Base-by-base conservation (phyloP, 768 basidiomycete genomes). In the Collybia nuda region DNA sequence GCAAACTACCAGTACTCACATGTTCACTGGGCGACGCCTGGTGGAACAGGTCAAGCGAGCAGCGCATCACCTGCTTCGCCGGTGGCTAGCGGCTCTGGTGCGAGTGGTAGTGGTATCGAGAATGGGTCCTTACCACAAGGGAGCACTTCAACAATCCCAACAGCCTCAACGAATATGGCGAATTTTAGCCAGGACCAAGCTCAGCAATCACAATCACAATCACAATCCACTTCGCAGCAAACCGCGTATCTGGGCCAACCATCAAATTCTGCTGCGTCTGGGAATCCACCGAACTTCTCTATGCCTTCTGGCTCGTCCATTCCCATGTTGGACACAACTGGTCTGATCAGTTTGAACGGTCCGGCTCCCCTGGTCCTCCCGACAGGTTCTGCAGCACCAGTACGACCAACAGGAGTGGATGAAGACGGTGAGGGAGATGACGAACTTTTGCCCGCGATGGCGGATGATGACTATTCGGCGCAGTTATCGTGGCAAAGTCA, bases 381-480 rank as follows among this genome's bases (percentile, higher is more conserved):
- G n/a, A 54, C 54, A 22, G 50, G 56, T 14, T 40, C 53, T 7
- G 55, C 61, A 37, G 61, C 56, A 1, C 44, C 53, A 9, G 56
- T 52, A 14, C 51, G 58, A 26, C 57, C 49, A 3, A 48, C 53
- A 29, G 64, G 61, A 22, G 48, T 50, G 48, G 78, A 80, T 21
- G 80, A 80, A 22, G 80, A 86, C n/a, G 88, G 69, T 0, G 90
- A 86, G 50, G 88, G 79, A 8, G 89, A 91, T 44, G 90, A 92
- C 51, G 88, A 92, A 56, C 63, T 89, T 38, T 63, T 90, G 28
- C 88, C 88, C 39, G 88, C 86, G 6, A 91, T 92, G 90, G 90
- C 89, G 1, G 90, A 93, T 53, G 90, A 92, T 54, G 90, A 92
- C 55, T 92, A 90, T 65, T 90, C 89, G 9, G 87, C 88, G 1